Evolutionary conservation across 2,329 filamentous ascomycete genomes (phyloP).

Genomic region (Fusarium sororula): DNA sequence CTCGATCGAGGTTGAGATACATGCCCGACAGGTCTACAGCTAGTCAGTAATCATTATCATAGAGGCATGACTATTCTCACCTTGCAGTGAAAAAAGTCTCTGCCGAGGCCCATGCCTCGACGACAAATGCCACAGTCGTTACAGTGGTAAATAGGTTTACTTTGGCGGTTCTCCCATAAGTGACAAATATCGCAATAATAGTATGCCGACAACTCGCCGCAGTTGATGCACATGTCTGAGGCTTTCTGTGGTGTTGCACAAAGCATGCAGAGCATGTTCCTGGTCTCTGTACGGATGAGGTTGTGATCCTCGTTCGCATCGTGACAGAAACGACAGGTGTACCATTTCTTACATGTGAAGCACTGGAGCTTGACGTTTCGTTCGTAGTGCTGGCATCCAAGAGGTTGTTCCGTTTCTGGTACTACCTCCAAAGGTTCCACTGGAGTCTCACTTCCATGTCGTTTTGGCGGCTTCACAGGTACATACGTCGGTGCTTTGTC

Average conservation of each 20-base stretch:
- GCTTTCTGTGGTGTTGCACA: conserved; percentile 87
- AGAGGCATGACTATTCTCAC: conserved; percentile 57
- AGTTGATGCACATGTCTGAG: conserved; percentile 79
- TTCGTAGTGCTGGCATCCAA: conserved; percentile 93
- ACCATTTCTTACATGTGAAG: conserved; percentile 88
- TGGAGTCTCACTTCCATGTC: conserved; percentile 56
- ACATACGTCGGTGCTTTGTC: conserved; percentile 76
- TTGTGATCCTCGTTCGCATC: conserved; percentile 82
- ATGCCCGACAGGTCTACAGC: conserved; percentile 84
- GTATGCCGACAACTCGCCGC: conserved; percentile 79
- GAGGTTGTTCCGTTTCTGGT: conserved; percentile 47
- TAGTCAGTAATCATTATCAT: neutral
- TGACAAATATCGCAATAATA: conserved; percentile 97
- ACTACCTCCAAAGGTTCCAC: conserved; percentile 28
- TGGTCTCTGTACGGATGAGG: conserved; percentile 83
- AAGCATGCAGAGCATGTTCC: conserved; percentile 97
- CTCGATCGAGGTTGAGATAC: conserved; percentile 88
- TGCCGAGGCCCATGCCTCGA: conserved; percentile 88
- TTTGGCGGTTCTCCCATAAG: conserved; percentile 92
- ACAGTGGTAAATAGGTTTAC: conserved; percentile 95
- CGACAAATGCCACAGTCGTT: conserved; percentile 95
- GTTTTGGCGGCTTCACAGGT: conserved; percentile 58
- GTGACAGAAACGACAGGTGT: conserved; percentile 94
- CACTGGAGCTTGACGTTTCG: conserved; percentile 97
- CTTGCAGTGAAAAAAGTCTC: conserved; percentile 99